Percentiles rank a stretch among this genome's conserved stretches.
phyloP scores from a whole-genome alignment of 805 yeast genomes.

The Dipodascus geniculatus region DNA sequence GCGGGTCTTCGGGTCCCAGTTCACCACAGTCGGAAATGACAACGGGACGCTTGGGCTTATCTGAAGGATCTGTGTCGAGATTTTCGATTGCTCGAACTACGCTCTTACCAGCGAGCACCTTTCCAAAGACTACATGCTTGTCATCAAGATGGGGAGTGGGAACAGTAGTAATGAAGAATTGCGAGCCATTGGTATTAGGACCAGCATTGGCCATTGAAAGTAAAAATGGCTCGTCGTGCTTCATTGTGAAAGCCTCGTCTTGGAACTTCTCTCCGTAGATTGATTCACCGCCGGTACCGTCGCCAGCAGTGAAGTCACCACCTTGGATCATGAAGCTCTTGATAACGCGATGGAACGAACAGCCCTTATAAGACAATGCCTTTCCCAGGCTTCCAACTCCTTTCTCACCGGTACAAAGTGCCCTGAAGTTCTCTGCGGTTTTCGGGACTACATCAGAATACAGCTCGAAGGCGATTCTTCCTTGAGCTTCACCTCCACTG shows the following conservation, averaged over 20 bases:
- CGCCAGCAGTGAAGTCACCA: constrained; percentile 72
- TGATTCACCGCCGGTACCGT: constrained; percentile 75
- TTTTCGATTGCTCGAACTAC: constrained; percentile 70
- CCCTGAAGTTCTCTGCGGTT: constrained; percentile 83
- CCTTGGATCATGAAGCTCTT: constrained; percentile 88
- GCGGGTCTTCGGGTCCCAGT: constrained; percentile 45
- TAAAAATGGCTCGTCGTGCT: constrained; percentile 76
- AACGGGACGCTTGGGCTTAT: constrained; percentile 63
- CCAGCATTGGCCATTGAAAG: constrained; percentile 97
- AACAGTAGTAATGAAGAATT: constrained; percentile 86
- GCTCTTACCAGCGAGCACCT: constrained; percentile 72
- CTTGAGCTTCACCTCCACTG: constrained; percentile 40
- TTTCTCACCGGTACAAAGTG: constrained; percentile 81
- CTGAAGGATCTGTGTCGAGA: constrained; percentile 49
- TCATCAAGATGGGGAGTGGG: constrained; percentile 92
- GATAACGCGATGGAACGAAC: constrained; percentile 86
- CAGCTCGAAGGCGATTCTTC: constrained; percentile 71
- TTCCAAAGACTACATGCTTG: constrained; percentile 94
- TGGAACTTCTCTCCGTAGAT: constrained; percentile 79
- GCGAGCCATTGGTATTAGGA: constrained; percentile 91
- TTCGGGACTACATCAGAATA: constrained; percentile 52
- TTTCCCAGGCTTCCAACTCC: constrained; percentile 52
- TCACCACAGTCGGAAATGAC: constrained; percentile 71
- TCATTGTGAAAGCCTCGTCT: constrained; percentile 72
- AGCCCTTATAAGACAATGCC: constrained; percentile 65